Conservation (phyloP, 2,329 filamentous ascomycete genomes). For the Colletotrichum tofieldiae region DNA sequence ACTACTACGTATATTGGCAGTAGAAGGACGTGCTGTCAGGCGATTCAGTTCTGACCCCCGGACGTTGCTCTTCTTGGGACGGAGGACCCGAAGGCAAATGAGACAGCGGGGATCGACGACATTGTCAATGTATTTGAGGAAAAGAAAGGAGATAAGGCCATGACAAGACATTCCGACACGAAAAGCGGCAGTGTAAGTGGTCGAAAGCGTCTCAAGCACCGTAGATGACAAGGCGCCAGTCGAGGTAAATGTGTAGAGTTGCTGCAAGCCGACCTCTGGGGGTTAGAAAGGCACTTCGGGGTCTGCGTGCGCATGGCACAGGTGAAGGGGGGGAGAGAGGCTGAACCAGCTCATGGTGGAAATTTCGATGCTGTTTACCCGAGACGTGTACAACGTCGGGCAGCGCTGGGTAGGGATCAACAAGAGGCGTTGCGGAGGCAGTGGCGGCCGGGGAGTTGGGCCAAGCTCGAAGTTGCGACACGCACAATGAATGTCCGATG, state of each 20-base stretch:
- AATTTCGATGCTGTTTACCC: background rate
- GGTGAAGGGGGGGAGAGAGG: background rate
- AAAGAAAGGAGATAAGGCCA: conserved; percentile 19
- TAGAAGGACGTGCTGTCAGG: conserved; percentile 22
- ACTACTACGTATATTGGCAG: conserved; percentile 21
- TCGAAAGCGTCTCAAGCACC: background rate
- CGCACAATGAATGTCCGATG: background rate
- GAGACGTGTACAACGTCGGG: conserved; percentile 2
- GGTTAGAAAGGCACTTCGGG: background rate
- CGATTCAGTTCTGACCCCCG: conserved; percentile 20
- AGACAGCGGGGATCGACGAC: conserved; percentile 7
- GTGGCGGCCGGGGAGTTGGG: background rate
- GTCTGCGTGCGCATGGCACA: conserved; percentile 9
- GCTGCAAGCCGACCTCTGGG: background rate
- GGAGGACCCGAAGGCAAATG: conserved; percentile 8
- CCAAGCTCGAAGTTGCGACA: background rate
- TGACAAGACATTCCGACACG: conserved; percentile 19
- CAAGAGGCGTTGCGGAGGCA: conserved; percentile 14
- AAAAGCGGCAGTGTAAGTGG: conserved; percentile 8
- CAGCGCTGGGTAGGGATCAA: background rate
- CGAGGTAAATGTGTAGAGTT: background rate
- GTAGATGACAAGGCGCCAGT: background rate
- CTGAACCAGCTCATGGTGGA: background rate
- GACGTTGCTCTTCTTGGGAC: conserved; percentile 20
- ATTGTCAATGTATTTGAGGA: conserved; percentile 18